Base-by-base conservation (phyloP, 2,329 filamentous ascomycete genomes). In the Clonostachys byssicola region DNA sequence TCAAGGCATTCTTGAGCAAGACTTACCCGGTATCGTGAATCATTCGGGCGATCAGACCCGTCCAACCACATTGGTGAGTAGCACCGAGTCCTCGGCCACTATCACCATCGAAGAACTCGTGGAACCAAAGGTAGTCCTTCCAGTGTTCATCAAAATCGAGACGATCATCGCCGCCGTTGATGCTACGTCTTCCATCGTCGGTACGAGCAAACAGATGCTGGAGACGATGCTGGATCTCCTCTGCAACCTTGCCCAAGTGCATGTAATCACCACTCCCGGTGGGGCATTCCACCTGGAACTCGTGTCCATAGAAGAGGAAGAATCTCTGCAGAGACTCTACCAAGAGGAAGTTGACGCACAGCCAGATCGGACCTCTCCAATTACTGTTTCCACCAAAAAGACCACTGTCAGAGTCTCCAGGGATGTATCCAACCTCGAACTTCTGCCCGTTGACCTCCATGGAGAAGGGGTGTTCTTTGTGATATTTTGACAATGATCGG, bases 331-430 rank as follows among this genome's bases (percentile, higher is more conserved):
- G 79, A 7, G 92, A 92, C 66, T 97, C 92, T 39, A 97, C 87
- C 13, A 97, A 79, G 46, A 97, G 71, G 71, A 96, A 96, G 69
- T 97, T 97, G 70, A 96, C 91, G 52, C 90, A 94, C 43, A 96
- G 78, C 92, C 92, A 97, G 56, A 96, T 92, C 0, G 94, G 92
- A 1, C 88, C 92, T 70, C 92, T 83, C 92, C 92, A 97, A 68
- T 97, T 97, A 66, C 91, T 96, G 78, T 97, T 97, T 55, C 92
- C 92, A 46, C 92, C 92, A 60, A 97, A 97, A 6, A 97, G 79
- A 5, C 90, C 89, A 59, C 89, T 96, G 70, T 97, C 92, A 1
- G 92, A 96, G 63, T 97, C 92, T n/a, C 92, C 94, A 2, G 94
- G 85, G 16, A 97, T 83, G 60, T 97, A 97, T 57, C 84, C 81